phyloP scores from a whole-genome alignment of 192 early-diverging fungal species.

The Phycomyces nitens region DNA sequence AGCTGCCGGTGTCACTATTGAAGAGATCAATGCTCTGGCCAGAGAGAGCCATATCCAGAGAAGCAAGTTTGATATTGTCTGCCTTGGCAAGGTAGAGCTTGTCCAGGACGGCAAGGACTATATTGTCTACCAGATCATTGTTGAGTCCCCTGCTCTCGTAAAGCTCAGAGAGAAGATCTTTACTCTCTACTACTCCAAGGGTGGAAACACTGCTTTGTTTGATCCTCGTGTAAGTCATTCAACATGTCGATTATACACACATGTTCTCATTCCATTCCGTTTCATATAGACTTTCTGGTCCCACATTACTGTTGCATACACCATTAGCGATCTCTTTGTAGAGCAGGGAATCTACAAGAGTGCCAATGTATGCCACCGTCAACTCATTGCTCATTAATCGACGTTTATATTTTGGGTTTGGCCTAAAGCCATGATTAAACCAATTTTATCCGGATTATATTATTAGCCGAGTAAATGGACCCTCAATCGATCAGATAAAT shows the following conservation, averaged over 20 bases:
- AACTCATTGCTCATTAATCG: slow-evolving; percentile 22
- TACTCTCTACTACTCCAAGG: slow-evolving; percentile 51
- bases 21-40: slow-evolving; percentile 61
- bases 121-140: slow-evolving; percentile 40
- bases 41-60: slow-evolving; percentile 48
- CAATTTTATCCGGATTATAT: background rate
- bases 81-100: slow-evolving; percentile 53
- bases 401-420: background rate
- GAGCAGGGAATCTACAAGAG: slow-evolving; percentile 71
- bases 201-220: slow-evolving; percentile 69
- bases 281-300: slow-evolving; percentile 50
- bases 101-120: slow-evolving; percentile 26
- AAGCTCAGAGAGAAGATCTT: slow-evolving; percentile 53
- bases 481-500: no score
- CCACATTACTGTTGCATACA: slow-evolving; percentile 68
- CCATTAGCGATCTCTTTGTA: slow-evolving; percentile 58
- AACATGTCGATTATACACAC: background rate
- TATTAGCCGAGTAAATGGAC: no score
- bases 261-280: background rate
- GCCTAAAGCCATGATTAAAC: background rate
- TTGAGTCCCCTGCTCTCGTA: slow-evolving; percentile 42
- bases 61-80: slow-evolving; percentile 51
- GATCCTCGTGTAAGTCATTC: slow-evolving; percentile 39
- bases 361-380: slow-evolving; percentile 61
- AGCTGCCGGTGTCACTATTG: slow-evolving; percentile 57